Evolutionary conservation across 2,329 filamentous ascomycete genomes (phyloP).

Genomic region (Phyllosticta capitalensis): DNA sequence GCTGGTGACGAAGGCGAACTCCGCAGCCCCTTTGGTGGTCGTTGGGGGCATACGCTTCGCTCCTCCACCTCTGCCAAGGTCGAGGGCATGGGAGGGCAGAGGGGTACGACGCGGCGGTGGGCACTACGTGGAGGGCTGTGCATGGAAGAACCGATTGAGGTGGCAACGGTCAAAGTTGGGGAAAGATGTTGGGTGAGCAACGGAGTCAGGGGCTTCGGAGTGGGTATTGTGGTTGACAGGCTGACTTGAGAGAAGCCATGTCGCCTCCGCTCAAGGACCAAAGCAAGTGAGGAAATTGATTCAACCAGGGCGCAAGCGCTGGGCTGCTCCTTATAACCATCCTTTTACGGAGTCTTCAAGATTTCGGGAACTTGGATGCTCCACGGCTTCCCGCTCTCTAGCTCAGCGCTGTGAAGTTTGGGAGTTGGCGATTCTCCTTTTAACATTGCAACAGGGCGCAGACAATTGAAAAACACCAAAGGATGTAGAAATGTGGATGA

Average conservation of each 20-base stretch:
- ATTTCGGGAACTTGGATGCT: no score
- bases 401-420: no score
- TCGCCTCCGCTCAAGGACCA: no score
- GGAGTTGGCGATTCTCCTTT: no score
- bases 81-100: constrained; percentile 67
- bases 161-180: constrained; percentile 53
- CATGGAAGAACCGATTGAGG: constrained; percentile 53
- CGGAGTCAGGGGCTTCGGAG: constrained; percentile 66
- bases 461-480: no score
- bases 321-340: no score
- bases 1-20: constrained; percentile 26
- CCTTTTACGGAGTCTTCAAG: no score
- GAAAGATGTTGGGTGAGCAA: constrained; percentile 87
- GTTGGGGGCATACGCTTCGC: constrained; percentile 29
- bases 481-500: no score
- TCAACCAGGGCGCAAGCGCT: no score
- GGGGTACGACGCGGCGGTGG: constrained; percentile 75
- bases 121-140: constrained; percentile 62
- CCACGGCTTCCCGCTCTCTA: no score
- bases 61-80: constrained; percentile 33
- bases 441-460: no score
- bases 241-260: background rate
- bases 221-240: constrained; percentile 24
- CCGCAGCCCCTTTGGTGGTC: constrained; percentile 25
- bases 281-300: background rate